These are phyloP conservation scores for Drechmeria coniospora DNA, from an alignment of 2,329 filamentous ascomycete genomes.

Conservation along the genomic window DNA sequence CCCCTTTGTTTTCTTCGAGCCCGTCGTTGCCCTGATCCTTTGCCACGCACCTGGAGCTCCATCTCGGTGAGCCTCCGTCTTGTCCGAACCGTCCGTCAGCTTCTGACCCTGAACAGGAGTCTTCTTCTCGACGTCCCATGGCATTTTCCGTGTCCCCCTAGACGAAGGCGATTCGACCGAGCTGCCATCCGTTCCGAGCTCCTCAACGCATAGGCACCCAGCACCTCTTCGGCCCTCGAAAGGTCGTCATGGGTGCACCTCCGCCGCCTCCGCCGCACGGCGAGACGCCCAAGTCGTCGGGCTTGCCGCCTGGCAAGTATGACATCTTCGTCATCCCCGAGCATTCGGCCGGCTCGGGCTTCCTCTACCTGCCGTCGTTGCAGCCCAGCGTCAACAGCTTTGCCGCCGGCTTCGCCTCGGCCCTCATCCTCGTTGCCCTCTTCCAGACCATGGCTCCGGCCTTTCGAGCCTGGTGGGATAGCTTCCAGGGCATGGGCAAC, in stretches of 20 bases:
- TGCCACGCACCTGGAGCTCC: too few relatives aligned
- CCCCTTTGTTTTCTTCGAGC: too few relatives aligned
- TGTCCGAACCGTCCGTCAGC: too few relatives aligned
- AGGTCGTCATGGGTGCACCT: conserved; percentile 35
- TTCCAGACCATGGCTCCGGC: conserved; percentile 60
- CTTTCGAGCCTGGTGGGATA: conserved; percentile 56
- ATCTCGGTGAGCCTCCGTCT: too few relatives aligned
- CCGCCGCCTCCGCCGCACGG: conserved; percentile 82
- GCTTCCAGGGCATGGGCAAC: conserved; percentile 56
- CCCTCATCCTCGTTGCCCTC: conserved; percentile 56
- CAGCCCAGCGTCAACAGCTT: conserved; percentile 82
- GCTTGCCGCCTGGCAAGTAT: conserved; percentile 77
- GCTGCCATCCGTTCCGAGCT: background rate
- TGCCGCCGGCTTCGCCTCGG: conserved; percentile 67
- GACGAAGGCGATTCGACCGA: too few relatives aligned
- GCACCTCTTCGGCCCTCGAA: conserved; percentile 8
- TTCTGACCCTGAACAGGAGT: too few relatives aligned
- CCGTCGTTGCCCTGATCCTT: too few relatives aligned
- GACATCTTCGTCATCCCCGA: conserved; percentile 96
- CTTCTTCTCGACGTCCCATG: too few relatives aligned
- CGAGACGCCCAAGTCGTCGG: conserved; percentile 52
- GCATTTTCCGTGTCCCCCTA: conserved; percentile 14
- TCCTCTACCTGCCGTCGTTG: conserved; percentile 85
- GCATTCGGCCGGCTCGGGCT: conserved; percentile 75
- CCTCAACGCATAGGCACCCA: background rate